Evolutionary conservation across 306 rosid species (phyloP), one percentile per base, ranked within the genome.

Genomic region (Cyamopsis tetragonoloba): DNA sequence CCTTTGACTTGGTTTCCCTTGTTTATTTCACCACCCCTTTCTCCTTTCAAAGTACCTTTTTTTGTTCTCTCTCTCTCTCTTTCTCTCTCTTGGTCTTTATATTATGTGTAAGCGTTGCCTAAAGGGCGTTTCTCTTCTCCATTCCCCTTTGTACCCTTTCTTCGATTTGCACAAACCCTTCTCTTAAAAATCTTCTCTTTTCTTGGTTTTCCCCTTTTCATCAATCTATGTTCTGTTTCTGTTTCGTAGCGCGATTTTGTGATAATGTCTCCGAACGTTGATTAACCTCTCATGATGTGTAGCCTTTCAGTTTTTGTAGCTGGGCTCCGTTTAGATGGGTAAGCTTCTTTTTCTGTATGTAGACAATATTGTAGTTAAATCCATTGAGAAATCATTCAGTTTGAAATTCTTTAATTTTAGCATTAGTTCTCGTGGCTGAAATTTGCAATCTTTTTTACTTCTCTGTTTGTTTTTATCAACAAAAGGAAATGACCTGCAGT

Each of bases 1-100:
- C 50, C 70, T 66, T 80, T 78, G 78, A 72, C 76, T 74, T 30
- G 66, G 57, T 63, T 56, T 70, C 62, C 65, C 58, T 77, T 53
- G 32, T 86, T 74, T 51, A 6, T 15, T 4, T 30, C 6, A 28
- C 12, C 30, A 14, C 48, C 69, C 66, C 63, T 70, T 44, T 44
- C 24, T 12, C 11, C 46, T 32, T 65, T 37, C 20, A n/a, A n/a
- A n/a, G n/a, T n/a, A n/a, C n/a, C n/a, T n/a, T n/a, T n/a, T n/a
- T n/a, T n/a, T n/a, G n/a, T n/a, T n/a, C n/a, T n/a, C n/a, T n/a
- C n/a, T n/a, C n/a, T n/a, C n/a, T n/a, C n/a, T n/a, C n/a, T n/a
- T n/a, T 65, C n/a, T 38, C 2, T 55, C 15, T 43, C 41, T 31
- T 51, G 4, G 4, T 28, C 22, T 49, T 57, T 54, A 2, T 68